phyloP scores from a whole-genome alignment of 306 rosid species.

The Acacia melanoxylon region DNA sequence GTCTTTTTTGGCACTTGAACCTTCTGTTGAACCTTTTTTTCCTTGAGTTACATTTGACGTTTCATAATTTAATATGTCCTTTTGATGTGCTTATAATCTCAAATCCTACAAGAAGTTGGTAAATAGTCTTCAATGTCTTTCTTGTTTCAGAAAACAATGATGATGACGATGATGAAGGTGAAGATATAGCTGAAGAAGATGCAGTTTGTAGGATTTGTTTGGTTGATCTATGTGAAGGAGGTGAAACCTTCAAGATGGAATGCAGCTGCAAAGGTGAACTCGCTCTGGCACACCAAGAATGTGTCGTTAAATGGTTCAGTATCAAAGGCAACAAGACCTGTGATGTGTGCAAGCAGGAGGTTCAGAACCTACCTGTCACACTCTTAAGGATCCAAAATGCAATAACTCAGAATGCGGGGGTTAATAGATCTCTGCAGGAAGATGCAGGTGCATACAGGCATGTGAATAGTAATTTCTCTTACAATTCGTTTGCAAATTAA shows the following conservation, averaged over 20 bases:
- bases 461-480: slow-evolving; percentile 31
- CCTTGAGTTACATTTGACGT: neutral
- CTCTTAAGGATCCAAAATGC: slow-evolving; percentile 72
- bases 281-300: slow-evolving; percentile 95
- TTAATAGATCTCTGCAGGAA: slow-evolving; percentile 45
- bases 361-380: slow-evolving; percentile 82
- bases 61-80: neutral
- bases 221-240: slow-evolving; percentile 93
- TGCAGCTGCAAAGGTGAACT: slow-evolving; percentile 99
- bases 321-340: slow-evolving; percentile 94
- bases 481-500: neutral
- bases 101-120: neutral
- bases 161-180: slow-evolving; percentile 68
- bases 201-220: slow-evolving; percentile 96
- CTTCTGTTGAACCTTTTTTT: neutral
- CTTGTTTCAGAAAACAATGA: slow-evolving; percentile 55
- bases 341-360: slow-evolving; percentile 95
- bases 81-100: neutral
- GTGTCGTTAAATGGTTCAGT: slow-evolving; percentile 95
- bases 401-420: slow-evolving; percentile 50
- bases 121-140: slow-evolving; percentile 30
- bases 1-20: neutral
- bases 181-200: slow-evolving; percentile 91
- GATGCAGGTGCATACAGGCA: slow-evolving; percentile 70
- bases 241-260: slow-evolving; percentile 96